phyloP scores from a whole-genome alignment of 306 rosid species.

The Cicer bijugum region DNA sequence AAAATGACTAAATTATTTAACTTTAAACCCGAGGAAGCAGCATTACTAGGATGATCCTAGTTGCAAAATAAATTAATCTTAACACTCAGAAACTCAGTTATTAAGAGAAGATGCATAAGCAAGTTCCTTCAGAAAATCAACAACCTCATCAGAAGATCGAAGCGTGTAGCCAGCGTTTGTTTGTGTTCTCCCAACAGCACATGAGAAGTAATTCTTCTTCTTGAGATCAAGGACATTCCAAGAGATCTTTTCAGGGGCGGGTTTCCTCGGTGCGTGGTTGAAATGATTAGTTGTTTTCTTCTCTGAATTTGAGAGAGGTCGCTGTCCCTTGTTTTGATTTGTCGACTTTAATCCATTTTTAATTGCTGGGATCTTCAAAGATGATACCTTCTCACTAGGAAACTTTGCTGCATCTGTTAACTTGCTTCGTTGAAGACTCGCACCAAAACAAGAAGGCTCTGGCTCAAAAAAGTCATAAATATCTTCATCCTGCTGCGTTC shows the following conservation, averaged over 20 bases:
- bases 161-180: conserved; percentile 79
- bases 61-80: neutral
- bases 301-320: conserved; percentile 51
- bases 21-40: conserved; percentile 14
- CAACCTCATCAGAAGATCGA: conserved; percentile 74
- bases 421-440: conserved; percentile 60
- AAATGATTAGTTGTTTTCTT: conserved; percentile 60
- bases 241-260: conserved; percentile 71
- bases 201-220: conserved; percentile 91
- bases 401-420: conserved; percentile 60
- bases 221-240: conserved; percentile 95
- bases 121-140: conserved; percentile 63
- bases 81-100: neutral
- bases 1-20: conserved; percentile 32
- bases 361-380: conserved; percentile 53
- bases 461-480: conserved; percentile 93
- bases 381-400: conserved; percentile 60
- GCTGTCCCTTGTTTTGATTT: conserved; percentile 53
- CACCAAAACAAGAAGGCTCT: conserved; percentile 61
- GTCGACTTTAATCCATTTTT: conserved; percentile 63
- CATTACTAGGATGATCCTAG: neutral
- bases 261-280: conserved; percentile 48
- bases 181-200: conserved; percentile 80
- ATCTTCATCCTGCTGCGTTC: conserved; percentile 82
- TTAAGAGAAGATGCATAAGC: neutral